Base-by-base conservation (phyloP, 306 rosid genomes). In the Prunus mongolica region DNA sequence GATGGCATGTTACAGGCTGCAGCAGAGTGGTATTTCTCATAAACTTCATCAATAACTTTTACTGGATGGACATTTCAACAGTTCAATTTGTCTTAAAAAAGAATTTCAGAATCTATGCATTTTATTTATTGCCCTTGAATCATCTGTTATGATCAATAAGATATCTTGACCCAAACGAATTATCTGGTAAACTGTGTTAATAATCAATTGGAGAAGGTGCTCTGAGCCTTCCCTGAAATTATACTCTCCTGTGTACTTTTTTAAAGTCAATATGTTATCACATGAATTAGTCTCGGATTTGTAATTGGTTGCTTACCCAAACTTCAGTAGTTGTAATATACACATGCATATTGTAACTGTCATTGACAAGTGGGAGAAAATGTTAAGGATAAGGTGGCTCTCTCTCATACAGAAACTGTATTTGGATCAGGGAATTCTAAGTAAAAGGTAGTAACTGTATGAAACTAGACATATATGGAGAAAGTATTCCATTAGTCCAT, bases 1-100 rank as follows among this genome's bases (percentile, higher is more conserved):
- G 96, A 96, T 75, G 99, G 98, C 79, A 96, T 96, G 99, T 91
- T 96, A 67, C 99, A 96, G 89, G 92, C 97, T 63, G 99, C 98
- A 25, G 96, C 98, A 8, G 99, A 92, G 86, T 89, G 99, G 99
- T 96, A 91, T 76, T 83, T 78, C 74, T 78, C 79, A 41, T 60
- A 22, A 54, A 22, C n/a, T 16, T 69, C 61, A 15, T 19, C 16
- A 51, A 14, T 54, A n/a, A 24, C 60, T 38, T 82, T 16, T 73
- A 34, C 65, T 34, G 72, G 71, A 64, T 69, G 65, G 14, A 65
- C 49, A 22, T 65, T 54, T 68, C 19, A 66, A 65, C 9, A 64
- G 8, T 30, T 22, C 12, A 46, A 45, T 65, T 69, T 47, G 51
- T 22, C 10, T 57, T 2, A 2, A 18, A 58, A 38, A 57, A 57